Conservation (phyloP, 352 stramenopile genomes). For the Phytophthora pini region DNA sequence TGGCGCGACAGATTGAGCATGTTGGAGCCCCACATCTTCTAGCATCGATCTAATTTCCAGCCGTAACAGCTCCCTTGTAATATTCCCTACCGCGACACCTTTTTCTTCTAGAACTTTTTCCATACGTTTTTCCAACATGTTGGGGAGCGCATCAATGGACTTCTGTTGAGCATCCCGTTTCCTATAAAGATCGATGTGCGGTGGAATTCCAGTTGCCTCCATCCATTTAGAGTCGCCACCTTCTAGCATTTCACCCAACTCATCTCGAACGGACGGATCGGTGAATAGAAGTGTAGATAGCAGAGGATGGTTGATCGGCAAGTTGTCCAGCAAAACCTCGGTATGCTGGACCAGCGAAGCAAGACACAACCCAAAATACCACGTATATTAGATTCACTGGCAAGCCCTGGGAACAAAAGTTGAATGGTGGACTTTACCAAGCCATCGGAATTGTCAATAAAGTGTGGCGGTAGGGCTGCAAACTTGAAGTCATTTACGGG, state of each 20-base stretch:
- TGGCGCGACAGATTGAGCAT: too few species aligned
- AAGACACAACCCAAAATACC: slow-evolving; percentile 6
- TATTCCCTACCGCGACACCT: neutral
- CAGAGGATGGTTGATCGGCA: neutral
- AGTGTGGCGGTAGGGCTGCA: too few species aligned
- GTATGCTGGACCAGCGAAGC: slow-evolving; percentile 3
- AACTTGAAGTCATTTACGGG: too few species aligned
- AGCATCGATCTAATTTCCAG: slow-evolving; percentile 1
- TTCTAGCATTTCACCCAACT: too few species aligned
- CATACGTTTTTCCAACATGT: slow-evolving; percentile 1
- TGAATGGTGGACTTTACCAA: too few species aligned
- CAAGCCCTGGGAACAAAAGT: too few species aligned
- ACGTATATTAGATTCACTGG: neutral
- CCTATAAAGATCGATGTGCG: slow-evolving; percentile 1
- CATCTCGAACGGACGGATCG: neutral
- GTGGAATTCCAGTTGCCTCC: slow-evolving; percentile 3
- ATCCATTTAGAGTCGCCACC: neutral
- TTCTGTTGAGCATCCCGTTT: neutral
- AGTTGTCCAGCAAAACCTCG: neutral
- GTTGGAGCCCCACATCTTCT: neutral
- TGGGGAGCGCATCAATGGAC: neutral
- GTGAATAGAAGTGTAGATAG: slow-evolving; percentile 1
- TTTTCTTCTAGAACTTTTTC: slow-evolving; percentile 2
- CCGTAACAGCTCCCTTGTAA: slow-evolving; percentile 2
- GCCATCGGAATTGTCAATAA: too few species aligned